Evolutionary conservation across 805 yeast species (phyloP).

Genomic region (Ogataea degrootiae): DNA sequence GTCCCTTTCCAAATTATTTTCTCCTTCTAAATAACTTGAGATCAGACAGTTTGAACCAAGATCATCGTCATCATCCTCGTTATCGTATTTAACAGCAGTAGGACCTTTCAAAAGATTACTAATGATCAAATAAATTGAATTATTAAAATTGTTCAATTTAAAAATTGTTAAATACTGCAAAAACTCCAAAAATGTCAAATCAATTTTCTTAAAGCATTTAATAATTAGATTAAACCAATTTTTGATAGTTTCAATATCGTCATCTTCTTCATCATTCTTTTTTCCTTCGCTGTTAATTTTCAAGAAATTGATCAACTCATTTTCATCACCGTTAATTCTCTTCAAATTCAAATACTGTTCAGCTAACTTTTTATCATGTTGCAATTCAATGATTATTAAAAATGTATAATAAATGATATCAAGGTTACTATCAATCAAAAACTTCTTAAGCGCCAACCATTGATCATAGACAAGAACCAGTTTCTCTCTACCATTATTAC

Average conservation of each 20-base stretch:
- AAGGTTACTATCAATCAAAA: constrained; percentile 7
- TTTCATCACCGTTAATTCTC: constrained; percentile 5
- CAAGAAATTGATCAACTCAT: constrained; percentile 11
- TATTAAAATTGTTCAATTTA: constrained; percentile 22
- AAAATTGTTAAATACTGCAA: constrained; percentile 19
- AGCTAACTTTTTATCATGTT: constrained; percentile 15
- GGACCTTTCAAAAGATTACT: constrained; percentile 3
- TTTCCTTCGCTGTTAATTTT: background rate
- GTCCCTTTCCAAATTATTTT: constrained; percentile 7
- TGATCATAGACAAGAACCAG: constrained; percentile 18
- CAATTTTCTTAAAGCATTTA: constrained; percentile 21
- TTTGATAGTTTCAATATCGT: constrained; percentile 4
- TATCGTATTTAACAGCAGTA: constrained; percentile 1
- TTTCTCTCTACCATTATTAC: constrained; percentile 6
- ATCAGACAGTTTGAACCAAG: constrained; percentile 12
- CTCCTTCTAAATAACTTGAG: constrained; percentile 6
- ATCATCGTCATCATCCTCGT: background rate
- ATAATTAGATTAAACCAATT: constrained; percentile 10
- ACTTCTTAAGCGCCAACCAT: constrained; percentile 19
- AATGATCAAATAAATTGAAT: constrained; percentile 24
- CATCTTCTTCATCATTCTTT: background rate
- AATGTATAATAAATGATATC: constrained; percentile 19
- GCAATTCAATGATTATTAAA: constrained; percentile 17
- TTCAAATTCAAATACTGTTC: constrained; percentile 16
- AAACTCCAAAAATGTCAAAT: constrained; percentile 15